A percentile compares a stretch with the other conserved stretches of the same genome.
phyloP scores from a whole-genome alignment of 2,329 filamentous ascomycete genomes.

The Fusarium beomiforme region DNA sequence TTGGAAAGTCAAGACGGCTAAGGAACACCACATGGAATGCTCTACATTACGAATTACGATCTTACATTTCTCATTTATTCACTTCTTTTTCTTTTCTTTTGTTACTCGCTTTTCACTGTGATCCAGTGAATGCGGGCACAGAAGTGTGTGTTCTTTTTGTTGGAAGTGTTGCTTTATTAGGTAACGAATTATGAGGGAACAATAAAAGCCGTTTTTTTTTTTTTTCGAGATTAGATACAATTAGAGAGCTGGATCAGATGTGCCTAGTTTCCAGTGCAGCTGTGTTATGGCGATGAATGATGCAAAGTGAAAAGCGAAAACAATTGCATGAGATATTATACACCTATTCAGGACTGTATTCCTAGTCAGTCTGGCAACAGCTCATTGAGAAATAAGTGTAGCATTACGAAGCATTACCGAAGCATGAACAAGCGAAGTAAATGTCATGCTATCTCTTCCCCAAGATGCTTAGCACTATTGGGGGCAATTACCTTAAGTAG shows the following conservation, averaged over 20 bases:
- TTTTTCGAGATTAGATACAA: constrained; percentile 40
- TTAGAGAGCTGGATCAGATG: constrained; percentile 36
- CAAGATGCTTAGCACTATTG: too few relatives aligned
- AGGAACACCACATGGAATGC: constrained; percentile 37
- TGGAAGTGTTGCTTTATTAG: constrained; percentile 50
- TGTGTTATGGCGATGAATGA: neutral
- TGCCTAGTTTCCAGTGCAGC: constrained; percentile 6
- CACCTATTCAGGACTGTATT: too few relatives aligned
- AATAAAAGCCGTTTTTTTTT: constrained; percentile 51
- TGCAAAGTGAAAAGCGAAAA: neutral
- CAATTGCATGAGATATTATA: neutral
- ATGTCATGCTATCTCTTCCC: neutral
- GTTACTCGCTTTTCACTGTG: constrained; percentile 20
- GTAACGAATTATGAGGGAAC: constrained; percentile 54
- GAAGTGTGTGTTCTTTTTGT: constrained; percentile 46
- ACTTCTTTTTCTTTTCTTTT: constrained; percentile 35
- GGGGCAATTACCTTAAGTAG: neutral
- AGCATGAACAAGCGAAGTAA: neutral
- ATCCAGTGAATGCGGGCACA: constrained; percentile 38
- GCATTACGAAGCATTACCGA: neutral
- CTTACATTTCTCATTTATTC: constrained; percentile 46
- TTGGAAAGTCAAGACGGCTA: constrained; percentile 40
- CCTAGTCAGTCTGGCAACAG: neutral
- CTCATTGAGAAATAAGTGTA: neutral
- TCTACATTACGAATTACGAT: constrained; percentile 40